A percentile compares a stretch with the other conserved stretches of the same genome.
Conservation (phyloP, 2,329 filamentous ascomycete species). For the Diplodia sapinea region DNA sequence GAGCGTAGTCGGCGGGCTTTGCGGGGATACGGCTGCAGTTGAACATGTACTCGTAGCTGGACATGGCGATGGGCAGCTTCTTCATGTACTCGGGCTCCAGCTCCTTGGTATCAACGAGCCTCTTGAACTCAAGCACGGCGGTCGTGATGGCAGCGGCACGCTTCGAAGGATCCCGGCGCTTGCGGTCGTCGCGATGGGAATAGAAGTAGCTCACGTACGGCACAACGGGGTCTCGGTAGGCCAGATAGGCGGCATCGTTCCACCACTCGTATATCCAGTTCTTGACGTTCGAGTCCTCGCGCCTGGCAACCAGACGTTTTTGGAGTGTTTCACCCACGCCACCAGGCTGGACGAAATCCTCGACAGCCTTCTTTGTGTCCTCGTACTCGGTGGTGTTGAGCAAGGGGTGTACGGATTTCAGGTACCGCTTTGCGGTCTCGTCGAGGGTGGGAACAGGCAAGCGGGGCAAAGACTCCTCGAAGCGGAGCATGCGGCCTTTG, state of each 20-base stretch:
- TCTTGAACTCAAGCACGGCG: slow-evolving; percentile 90
- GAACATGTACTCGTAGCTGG: slow-evolving; percentile 99
- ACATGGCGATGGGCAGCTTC: slow-evolving; percentile 96
- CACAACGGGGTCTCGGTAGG: slow-evolving; percentile 92
- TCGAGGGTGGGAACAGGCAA: slow-evolving; percentile 82
- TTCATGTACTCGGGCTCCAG: slow-evolving; percentile 99
- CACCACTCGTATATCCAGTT: slow-evolving; percentile 99
- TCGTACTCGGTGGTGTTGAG: slow-evolving; percentile 72
- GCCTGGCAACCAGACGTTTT: slow-evolving; percentile 79
- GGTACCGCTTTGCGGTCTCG: slow-evolving; percentile 79
- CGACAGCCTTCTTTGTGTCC: slow-evolving; percentile 78
- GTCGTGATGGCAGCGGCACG: slow-evolving; percentile 89
- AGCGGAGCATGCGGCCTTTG: slow-evolving; percentile 82
- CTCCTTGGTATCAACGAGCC: slow-evolving; percentile 78
- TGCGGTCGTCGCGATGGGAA: slow-evolving; percentile 92
- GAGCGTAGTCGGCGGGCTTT: slow-evolving; percentile 78
- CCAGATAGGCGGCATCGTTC: slow-evolving; percentile 92
- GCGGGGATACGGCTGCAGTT: slow-evolving; percentile 87
- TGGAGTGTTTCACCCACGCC: slow-evolving; percentile 83
- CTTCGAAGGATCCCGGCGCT: slow-evolving; percentile 85
- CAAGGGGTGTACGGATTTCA: slow-evolving; percentile 79
- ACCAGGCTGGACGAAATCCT: slow-evolving; percentile 87
- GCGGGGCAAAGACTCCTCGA: slow-evolving; percentile 81
- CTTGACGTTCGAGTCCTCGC: slow-evolving; percentile 78
- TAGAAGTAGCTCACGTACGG: slow-evolving; percentile 99